Evolutionary conservation across 495 filamentous ascomycete species (phyloP), one percentile per base, ranked within the genome.

Genomic region (Neurospora tetraspora): DNA sequence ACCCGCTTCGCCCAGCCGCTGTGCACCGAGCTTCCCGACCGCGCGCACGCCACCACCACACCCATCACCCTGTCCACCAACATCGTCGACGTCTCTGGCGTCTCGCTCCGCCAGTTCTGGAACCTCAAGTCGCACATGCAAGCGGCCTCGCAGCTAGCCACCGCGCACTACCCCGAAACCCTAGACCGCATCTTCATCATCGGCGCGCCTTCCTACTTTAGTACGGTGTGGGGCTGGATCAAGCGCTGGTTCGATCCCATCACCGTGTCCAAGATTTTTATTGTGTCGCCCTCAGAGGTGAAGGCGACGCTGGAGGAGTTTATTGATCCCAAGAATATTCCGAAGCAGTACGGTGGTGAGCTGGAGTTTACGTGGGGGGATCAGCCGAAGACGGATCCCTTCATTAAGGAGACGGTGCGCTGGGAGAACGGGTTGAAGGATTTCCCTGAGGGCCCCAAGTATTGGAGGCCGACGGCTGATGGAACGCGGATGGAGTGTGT

Each of bases 181-280:
- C 82, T 97, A 69, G 93, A 96, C 79, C 86, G 92, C 23, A 93
- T 94, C 72, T 96, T 94, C 79, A 92, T 97, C 77, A 92, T 97
- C 73, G 93, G 93, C 65, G 94, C 94, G 1, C 94, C 94, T 5
- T 85, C 88, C 59, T 97, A 96, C 86, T 97, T 97, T 83, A 92
- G 92, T 38, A 96, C 94, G 12, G 92, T 97, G 70, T 97, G 94
- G 94, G 88, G 91, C 74, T 97, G 94, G 94, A 91, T 96, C 82
- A 96, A 97, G 85, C 89, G 90, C 78, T 97, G 94, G 94, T 97
- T 97, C 79, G 94, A 97, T 82, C 94, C 94, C 36, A 91, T 91
- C 72, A 97, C 94, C 65, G 93, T 93, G 4, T 94, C 92, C 74
- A 97, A 97, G 82, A 97, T 97, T 77, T 95, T 97, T 79, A 94